Conservation (phyloP, 2,329 filamentous ascomycete species). For the Chrysosporium keratinophilum region DNA sequence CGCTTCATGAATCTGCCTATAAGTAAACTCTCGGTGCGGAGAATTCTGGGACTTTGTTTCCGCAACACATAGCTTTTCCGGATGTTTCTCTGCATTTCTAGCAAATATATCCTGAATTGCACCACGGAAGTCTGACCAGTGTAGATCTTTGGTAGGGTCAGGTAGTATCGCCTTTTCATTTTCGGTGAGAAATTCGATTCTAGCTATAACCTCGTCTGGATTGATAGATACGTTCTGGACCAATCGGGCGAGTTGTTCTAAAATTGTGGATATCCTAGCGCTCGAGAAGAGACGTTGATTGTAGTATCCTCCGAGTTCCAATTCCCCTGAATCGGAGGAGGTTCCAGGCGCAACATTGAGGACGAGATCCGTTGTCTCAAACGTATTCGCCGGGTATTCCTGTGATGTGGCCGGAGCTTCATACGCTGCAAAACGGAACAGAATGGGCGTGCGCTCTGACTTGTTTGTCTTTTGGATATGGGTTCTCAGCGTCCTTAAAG, state of each 20-base stretch:
- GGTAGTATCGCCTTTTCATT: constrained; percentile 24
- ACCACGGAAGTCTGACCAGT: constrained; percentile 39
- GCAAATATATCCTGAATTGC: constrained; percentile 19
- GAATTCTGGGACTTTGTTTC: constrained; percentile 48
- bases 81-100: constrained; percentile 49
- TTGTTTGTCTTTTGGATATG: constrained; percentile 35
- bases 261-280: constrained; percentile 34
- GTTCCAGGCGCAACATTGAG: constrained; percentile 29
- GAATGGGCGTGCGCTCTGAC: constrained; percentile 30
- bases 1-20: constrained; percentile 74
- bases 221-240: constrained; percentile 33
- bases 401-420: constrained; percentile 35
- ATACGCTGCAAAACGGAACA: constrained; percentile 41
- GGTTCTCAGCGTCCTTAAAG: constrained; percentile 31
- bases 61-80: constrained; percentile 57
- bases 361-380: constrained; percentile 36
- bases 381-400: constrained; percentile 35
- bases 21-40: constrained; percentile 62
- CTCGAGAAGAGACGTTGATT: constrained; percentile 40
- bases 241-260: constrained; percentile 36
- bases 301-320: constrained; percentile 34
- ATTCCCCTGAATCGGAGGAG: constrained; percentile 17
- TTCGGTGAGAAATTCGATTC: constrained; percentile 31
- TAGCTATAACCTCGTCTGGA: constrained; percentile 33
- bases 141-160: constrained; percentile 35